Evolutionary conservation across 768 basidiomycete species (phyloP), one percentile per base, ranked within the genome.

Genomic region (Chalciporus sphaerocephalus): DNA sequence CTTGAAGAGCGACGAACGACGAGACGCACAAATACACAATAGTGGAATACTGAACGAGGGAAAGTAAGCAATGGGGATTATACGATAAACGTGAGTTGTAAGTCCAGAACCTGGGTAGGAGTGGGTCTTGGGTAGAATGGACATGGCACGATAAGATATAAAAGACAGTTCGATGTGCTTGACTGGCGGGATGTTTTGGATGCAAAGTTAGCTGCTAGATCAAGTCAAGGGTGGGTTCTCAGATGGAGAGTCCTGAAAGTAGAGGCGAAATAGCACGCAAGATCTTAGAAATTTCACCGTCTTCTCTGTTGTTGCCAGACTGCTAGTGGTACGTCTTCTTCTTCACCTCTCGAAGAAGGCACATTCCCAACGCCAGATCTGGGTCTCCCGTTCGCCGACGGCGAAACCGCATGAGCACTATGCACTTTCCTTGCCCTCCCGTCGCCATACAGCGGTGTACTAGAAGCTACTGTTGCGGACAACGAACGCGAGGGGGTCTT

Each of bases 271-370:
- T 34, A 32, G n/a, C 30, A 3, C 7, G 17, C 35, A 15, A 44
- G 22, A n/a, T 36, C 53, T 50, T 22, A 9, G 24, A 23, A 17
- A 20, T 48, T 16, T 61, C 40, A 60, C 73, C 66, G 80, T 58
- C 81, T 73, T 55, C 78, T 81, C 59, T 83, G 86, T 58, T 85
- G 85, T 63, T 89, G 86, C 74, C 81, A 89, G 45, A 87, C 64
- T 16, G 89, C 87, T 38, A 92, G 70, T 16, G 88, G 88, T 30
- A 88, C 69, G 58, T 91, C 88, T 59, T 91, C 88, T 57, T 90
- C 87, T 58, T 87, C 85, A 21, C 65, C 53, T 39, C 60, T 65
- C 11, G 59, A 47, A 24, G 56, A 30, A 17, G 55, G 46, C n/a
- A 66, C 62, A 42, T 75, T 71, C 28, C 57, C 62, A 7, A 51